Conservation (phyloP, 495 filamentous ascomycete genomes). For the Filosporella fistucella region DNA sequence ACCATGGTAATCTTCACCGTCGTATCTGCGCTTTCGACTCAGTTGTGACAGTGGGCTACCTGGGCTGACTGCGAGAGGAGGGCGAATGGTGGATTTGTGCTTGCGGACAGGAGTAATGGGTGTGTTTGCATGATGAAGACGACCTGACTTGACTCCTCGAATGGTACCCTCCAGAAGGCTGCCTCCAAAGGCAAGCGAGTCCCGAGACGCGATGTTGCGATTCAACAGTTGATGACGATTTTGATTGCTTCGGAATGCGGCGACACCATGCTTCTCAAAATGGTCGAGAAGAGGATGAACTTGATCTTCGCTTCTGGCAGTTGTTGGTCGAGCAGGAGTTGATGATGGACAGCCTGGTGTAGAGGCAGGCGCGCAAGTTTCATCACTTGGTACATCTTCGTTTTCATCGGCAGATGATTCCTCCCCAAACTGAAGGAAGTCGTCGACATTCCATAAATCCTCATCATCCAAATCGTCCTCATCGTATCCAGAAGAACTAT, state of each 20-base stretch:
- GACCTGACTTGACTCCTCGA: constrained; percentile 49
- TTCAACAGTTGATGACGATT: constrained; percentile 66
- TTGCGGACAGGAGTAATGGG: constrained; percentile 50
- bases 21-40: constrained; percentile 46
- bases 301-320: constrained; percentile 46
- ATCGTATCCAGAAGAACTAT: constrained; percentile 30
- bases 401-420: constrained; percentile 50
- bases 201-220: constrained; percentile 44
- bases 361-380: constrained; percentile 27
- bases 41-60: constrained; percentile 32
- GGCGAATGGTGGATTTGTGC: constrained; percentile 30
- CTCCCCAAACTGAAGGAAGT: constrained; percentile 66
- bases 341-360: constrained; percentile 36
- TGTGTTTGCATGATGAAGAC: constrained; percentile 47
- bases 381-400: constrained; percentile 27
- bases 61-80: constrained; percentile 27
- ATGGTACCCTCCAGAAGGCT: constrained; percentile 46
- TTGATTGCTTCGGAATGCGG: constrained; percentile 76
- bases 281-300: constrained; percentile 57
- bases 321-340: constrained; percentile 45
- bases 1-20: constrained; percentile 26
- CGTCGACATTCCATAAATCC: constrained; percentile 58
- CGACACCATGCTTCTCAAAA: constrained; percentile 61
- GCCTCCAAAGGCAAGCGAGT: constrained; percentile 46
- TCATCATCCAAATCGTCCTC: constrained; percentile 60